A percentile compares a stretch with the other conserved stretches of the same genome.
Conservation (phyloP, 805 yeast species). For the Kodamaea neixiangensis region DNA sequence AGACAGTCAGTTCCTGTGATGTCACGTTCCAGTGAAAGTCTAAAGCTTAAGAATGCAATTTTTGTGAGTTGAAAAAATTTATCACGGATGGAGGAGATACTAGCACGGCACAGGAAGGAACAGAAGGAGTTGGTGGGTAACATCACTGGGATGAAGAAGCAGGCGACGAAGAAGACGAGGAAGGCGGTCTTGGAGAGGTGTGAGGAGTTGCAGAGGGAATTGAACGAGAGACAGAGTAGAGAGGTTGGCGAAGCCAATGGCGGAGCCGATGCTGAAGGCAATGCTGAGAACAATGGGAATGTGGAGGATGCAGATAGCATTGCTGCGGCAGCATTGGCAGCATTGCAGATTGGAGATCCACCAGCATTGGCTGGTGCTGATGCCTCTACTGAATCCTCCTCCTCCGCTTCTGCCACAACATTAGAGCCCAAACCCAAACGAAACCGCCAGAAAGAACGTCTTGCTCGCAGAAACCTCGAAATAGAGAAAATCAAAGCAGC, state of each 20-base stretch:
- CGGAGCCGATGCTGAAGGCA: background rate
- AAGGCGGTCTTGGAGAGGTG: constrained; percentile 66
- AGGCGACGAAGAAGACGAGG: constrained; percentile 76
- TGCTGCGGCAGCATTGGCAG: background rate
- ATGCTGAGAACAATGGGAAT: too few species aligned
- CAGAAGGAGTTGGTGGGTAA: constrained; percentile 62
- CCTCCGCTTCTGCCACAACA: constrained; percentile 10
- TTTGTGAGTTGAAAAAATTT: too few species aligned
- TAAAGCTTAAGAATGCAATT: too few species aligned
- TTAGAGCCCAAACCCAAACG: constrained; percentile 38
- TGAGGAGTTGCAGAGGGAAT: constrained; percentile 54
- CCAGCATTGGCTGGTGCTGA: too few species aligned
- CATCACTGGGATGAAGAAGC: constrained; percentile 76
- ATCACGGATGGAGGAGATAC: constrained; percentile 42
- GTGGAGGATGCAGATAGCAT: background rate
- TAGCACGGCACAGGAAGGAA: constrained; percentile 70
- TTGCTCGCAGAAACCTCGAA: constrained; percentile 75
- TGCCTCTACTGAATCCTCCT: too few species aligned
- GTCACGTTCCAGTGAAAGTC: too few species aligned
- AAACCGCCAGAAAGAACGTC: constrained; percentile 81
- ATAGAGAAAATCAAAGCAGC: constrained; percentile 60
- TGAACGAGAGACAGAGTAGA: constrained; percentile 54
- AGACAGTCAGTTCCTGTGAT: too few species aligned
- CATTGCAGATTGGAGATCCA: background rate
- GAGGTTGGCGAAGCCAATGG: constrained; percentile 52